These are phyloP conservation scores for Paraphoma chrysanthemicola DNA, from an alignment of 2,329 filamentous ascomycete genomes.

Conservation along the genomic window DNA sequence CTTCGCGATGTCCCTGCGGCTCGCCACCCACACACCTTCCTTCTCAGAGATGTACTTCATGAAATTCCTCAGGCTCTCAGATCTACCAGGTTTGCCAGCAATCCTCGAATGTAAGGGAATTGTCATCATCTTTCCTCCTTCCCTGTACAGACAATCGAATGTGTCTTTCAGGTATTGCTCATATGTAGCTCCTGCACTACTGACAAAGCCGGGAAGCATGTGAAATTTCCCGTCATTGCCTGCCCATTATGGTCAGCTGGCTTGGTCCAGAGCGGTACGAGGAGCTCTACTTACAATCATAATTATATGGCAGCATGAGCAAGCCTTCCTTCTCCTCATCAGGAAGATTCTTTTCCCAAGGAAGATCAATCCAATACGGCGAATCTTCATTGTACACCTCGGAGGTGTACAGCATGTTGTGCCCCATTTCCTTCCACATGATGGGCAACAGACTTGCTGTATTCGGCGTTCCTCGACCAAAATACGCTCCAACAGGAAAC, in stretches of 20 bases:
- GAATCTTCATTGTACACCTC: conserved; percentile 64
- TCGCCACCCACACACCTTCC: conserved; percentile 63
- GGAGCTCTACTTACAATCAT: conserved; percentile 57
- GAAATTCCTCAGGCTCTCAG: conserved; percentile 59
- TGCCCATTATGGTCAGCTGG: neutral
- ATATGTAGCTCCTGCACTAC: conserved; percentile 47
- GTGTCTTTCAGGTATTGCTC: conserved; percentile 58
- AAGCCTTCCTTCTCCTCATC: conserved; percentile 58
- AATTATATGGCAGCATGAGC: conserved; percentile 62
- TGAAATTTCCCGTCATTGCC: conserved; percentile 55
- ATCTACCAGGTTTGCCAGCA: conserved; percentile 60
- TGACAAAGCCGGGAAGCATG: conserved; percentile 53
- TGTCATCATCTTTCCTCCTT: conserved; percentile 63
- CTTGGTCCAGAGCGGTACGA: neutral
- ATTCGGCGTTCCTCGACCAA: conserved; percentile 56
- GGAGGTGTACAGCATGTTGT: conserved; percentile 57
- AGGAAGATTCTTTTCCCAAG: conserved; percentile 52
- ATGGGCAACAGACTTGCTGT: conserved; percentile 59
- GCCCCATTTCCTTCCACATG: conserved; percentile 61
- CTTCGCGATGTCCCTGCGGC: conserved; percentile 59
- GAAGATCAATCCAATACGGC: conserved; percentile 63
- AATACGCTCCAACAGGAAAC: conserved; percentile 59
- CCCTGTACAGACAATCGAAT: conserved; percentile 62
- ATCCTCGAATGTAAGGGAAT: conserved; percentile 62
- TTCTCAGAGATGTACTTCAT: conserved; percentile 61